Evolutionary conservation across 805 yeast genomes (phyloP).

Genomic region (Debaryomyces maramus): DNA sequence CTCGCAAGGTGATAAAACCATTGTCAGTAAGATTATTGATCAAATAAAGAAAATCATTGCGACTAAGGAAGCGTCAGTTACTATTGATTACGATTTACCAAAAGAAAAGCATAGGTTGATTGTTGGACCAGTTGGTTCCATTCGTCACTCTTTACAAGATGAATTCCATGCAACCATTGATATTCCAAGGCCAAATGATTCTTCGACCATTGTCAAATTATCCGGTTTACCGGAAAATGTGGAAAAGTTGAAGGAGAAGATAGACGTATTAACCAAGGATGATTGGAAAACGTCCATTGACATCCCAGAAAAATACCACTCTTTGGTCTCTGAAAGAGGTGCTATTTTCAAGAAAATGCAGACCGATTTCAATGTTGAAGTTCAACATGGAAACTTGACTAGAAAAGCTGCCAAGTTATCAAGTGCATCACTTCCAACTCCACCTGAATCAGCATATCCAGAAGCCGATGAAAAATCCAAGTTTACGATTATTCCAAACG

Average conservation of each 20-base stretch:
- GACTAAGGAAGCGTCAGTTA: constrained; percentile 59
- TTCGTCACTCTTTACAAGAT: constrained; percentile 69
- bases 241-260: constrained; percentile 60
- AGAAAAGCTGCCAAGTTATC: constrained; percentile 53
- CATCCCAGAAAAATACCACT: constrained; percentile 59
- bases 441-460: constrained; percentile 49
- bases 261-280: constrained; percentile 61
- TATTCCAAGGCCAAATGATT: constrained; percentile 62
- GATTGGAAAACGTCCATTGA: constrained; percentile 53
- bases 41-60: constrained; percentile 63
- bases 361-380: constrained; percentile 53
- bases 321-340: constrained; percentile 67
- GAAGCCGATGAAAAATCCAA: constrained; percentile 38
- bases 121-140: constrained; percentile 79
- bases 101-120: constrained; percentile 72
- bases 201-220: constrained; percentile 53
- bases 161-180: constrained; percentile 63
- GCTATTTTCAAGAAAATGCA: constrained; percentile 56
- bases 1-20: constrained; percentile 70
- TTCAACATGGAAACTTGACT: constrained; percentile 54
- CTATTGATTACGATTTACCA: constrained; percentile 57
- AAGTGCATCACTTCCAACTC: constrained; percentile 41
- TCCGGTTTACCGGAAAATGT: constrained; percentile 68
- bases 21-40: constrained; percentile 67
- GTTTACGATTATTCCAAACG: constrained; percentile 44